phyloP scores from a whole-genome alignment of 2,329 filamentous ascomycete genomes.

The Nemania sp. region DNA sequence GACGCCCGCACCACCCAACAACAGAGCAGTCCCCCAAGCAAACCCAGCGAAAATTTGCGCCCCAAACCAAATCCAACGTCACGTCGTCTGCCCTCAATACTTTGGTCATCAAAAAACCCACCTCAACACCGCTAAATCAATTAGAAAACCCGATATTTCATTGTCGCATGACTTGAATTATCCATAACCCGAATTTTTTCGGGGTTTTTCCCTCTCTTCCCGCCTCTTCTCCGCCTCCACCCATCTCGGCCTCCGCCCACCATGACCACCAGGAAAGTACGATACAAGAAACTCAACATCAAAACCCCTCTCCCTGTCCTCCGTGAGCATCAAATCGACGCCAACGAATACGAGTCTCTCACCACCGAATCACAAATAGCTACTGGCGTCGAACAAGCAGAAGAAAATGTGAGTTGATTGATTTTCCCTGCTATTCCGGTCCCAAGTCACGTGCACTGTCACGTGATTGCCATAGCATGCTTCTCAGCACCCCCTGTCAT shows the following conservation, averaged over 20 bases:
- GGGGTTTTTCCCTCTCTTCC: conserved; percentile 60
- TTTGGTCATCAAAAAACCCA: conserved; percentile 59
- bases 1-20: conserved; percentile 25
- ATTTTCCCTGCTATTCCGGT: conserved; percentile 32
- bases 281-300: conserved; percentile 88
- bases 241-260: conserved; percentile 42
- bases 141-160: conserved; percentile 55
- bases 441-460: conserved; percentile 58
- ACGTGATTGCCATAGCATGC: conserved; percentile 31
- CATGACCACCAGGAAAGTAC: conserved; percentile 70
- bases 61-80: conserved; percentile 60
- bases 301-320: conserved; percentile 88
- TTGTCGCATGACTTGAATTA: conserved; percentile 61
- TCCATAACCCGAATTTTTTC: conserved; percentile 66
- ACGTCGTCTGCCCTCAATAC: conserved; percentile 50
- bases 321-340: conserved; percentile 87
- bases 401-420: conserved; percentile 84
- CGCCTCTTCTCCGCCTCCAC: conserved; percentile 39
- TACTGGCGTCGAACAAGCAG: conserved; percentile 94
- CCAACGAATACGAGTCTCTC: conserved; percentile 82
- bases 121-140: conserved; percentile 56
- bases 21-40: conserved; percentile 20
- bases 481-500: background rate
- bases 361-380: conserved; percentile 84
- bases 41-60: conserved; percentile 55